phyloP scores from a whole-genome alignment of 2,329 filamentous ascomycete species.

The Zasmidium cellare region DNA sequence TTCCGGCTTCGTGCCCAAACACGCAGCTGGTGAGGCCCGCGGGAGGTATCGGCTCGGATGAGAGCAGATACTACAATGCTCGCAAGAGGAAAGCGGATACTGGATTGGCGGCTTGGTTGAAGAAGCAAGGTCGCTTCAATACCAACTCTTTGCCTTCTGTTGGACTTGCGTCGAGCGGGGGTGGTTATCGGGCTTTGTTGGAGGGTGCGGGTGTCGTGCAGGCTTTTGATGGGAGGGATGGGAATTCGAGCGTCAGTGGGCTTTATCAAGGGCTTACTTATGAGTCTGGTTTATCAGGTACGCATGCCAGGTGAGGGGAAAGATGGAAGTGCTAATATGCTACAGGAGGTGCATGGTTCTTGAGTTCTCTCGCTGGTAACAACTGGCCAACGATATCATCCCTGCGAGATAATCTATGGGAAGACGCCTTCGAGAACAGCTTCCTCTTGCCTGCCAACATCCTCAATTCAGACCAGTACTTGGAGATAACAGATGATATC shows the following conservation, averaged over 20 bases:
- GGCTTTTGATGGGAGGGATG: slow-evolving; percentile 46
- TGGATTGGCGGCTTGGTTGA: slow-evolving; percentile 42
- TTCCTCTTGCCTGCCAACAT: slow-evolving; percentile 39
- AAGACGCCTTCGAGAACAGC: slow-evolving; percentile 39
- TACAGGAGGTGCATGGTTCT: slow-evolving; percentile 48
- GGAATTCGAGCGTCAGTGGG: slow-evolving; percentile 40
- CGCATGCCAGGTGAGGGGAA: not conserved
- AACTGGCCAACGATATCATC: slow-evolving; percentile 48
- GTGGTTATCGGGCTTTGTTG: slow-evolving; percentile 45
- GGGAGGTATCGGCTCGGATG: slow-evolving; percentile 37
- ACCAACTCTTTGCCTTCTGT: slow-evolving; percentile 42
- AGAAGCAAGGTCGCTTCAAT: slow-evolving; percentile 38
- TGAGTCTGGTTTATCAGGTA: slow-evolving; percentile 45
- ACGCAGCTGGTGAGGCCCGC: slow-evolving; percentile 40
- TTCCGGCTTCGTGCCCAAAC: slow-evolving; percentile 40
- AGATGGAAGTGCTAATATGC: slow-evolving; percentile 18
- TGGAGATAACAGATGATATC: slow-evolving; percentile 36
- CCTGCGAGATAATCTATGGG: slow-evolving; percentile 43
- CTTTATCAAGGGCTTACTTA: slow-evolving; percentile 50
- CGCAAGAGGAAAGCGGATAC: slow-evolving; percentile 42
- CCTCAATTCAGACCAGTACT: slow-evolving; percentile 30
- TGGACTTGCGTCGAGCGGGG: slow-evolving; percentile 45
- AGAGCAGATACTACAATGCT: slow-evolving; percentile 40
- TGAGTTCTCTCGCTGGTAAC: slow-evolving; percentile 47
- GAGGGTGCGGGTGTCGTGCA: slow-evolving; percentile 43